phyloP scores from a whole-genome alignment of 1,139 yeast genomes.

The Pichia sp. region DNA sequence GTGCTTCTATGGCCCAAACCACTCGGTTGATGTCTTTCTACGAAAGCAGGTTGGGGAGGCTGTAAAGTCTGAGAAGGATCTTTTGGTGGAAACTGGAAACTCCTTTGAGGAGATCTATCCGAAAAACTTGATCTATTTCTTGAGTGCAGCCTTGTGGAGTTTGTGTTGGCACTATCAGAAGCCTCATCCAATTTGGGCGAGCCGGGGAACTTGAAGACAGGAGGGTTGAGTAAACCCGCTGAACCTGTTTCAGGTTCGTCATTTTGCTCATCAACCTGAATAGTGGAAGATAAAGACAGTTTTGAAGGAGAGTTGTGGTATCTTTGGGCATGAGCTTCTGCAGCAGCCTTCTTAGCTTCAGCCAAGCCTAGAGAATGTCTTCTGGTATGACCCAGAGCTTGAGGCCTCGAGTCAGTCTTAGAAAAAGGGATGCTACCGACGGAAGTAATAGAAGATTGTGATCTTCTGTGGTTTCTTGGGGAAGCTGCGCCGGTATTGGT shows the following conservation, averaged over 20 bases:
- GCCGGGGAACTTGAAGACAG: slow-evolving; percentile 52
- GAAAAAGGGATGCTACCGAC: slow-evolving; percentile 25
- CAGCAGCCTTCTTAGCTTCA: slow-evolving; percentile 97
- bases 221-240: slow-evolving; percentile 26
- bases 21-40: slow-evolving; percentile 20
- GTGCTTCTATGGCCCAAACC: slow-evolving; percentile 57
- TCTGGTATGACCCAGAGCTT: slow-evolving; percentile 67
- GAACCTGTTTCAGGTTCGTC: slow-evolving; percentile 9
- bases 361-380: slow-evolving; percentile 89
- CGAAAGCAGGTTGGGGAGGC: slow-evolving; percentile 31
- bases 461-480: slow-evolving; percentile 30
- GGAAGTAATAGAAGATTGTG: slow-evolving; percentile 31
- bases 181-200: slow-evolving; percentile 32
- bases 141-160: slow-evolving; percentile 20
- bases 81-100: slow-evolving; percentile 41
- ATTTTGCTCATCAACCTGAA: slow-evolving; percentile 16
- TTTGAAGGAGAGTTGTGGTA: slow-evolving; percentile 37
- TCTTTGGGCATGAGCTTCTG: slow-evolving; percentile 72
- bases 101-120: slow-evolving; percentile 35
- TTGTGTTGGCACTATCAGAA: neutral
- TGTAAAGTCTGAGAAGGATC: slow-evolving; percentile 24
- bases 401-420: slow-evolving; percentile 26
- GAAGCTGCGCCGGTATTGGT: slow-evolving; percentile 11
- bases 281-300: slow-evolving; percentile 28
- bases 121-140: slow-evolving; percentile 27